Percentiles rank a stretch among this genome's conserved stretches.
Evolutionary conservation across 805 yeast species (phyloP).

Genomic region (Zygoascus biomembranicola): DNA sequence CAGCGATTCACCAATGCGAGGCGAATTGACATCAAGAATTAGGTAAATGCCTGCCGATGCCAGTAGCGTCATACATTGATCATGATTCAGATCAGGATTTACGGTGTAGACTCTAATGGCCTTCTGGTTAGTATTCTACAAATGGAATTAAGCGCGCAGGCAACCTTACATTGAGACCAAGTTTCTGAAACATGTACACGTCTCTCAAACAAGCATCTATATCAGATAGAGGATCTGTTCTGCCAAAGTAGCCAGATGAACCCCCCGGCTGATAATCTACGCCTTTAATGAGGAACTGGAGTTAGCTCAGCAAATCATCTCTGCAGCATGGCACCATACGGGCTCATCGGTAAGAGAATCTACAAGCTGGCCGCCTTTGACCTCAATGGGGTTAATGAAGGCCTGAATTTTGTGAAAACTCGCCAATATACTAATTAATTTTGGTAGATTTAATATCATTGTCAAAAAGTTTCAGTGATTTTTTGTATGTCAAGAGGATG

Average conservation of each 20-base stretch:
- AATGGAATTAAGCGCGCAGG: background rate
- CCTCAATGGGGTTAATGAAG: constrained; percentile 54
- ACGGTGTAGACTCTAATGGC: constrained; percentile 83
- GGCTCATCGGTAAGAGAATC: constrained; percentile 70
- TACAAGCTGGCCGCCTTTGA: constrained; percentile 63
- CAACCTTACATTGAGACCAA: constrained; percentile 55
- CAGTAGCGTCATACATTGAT: constrained; percentile 80
- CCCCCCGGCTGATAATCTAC: constrained; percentile 98
- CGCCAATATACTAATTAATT: too few species aligned
- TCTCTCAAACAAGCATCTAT: constrained; percentile 71
- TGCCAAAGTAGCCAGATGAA: constrained; percentile 53
- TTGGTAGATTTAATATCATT: too few species aligned
- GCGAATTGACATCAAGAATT: constrained; percentile 86
- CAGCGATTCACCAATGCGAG: constrained; percentile 65
- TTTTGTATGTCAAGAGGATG: too few species aligned
- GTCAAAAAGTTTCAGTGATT: too few species aligned
- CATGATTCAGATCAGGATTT: constrained; percentile 76
- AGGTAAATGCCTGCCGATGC: constrained; percentile 91
- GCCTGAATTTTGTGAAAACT: too few species aligned
- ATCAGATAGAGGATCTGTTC: constrained; percentile 70
- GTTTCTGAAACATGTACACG: constrained; percentile 65
- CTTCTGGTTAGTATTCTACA: constrained; percentile 16
- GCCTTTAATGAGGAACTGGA: constrained; percentile 69
- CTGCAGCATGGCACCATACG: constrained; percentile 30
- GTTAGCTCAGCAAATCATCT: background rate